These are phyloP conservation scores for Flaveria bidentis DNA, from an alignment of 129 eudicot genomes.

Conservation along the genomic window DNA sequence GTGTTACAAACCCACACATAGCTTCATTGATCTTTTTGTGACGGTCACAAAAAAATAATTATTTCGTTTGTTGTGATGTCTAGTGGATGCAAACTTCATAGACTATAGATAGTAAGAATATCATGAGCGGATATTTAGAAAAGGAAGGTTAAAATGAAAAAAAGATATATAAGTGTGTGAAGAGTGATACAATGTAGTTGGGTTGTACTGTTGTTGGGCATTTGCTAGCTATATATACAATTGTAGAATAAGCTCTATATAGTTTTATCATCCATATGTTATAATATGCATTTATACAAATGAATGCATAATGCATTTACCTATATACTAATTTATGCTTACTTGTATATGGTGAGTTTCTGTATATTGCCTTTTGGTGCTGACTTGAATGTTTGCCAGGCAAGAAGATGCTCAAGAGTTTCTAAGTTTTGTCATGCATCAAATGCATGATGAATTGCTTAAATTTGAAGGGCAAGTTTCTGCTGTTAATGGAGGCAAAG, in stretches of 20 bases:
- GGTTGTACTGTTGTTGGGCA: background rate
- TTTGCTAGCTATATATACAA: background rate
- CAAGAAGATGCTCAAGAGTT: constrained; percentile 95
- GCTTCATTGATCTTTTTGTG: background rate
- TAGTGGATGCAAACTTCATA: constrained; percentile 9
- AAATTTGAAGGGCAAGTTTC: constrained; percentile 58
- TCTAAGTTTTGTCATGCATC: constrained; percentile 79
- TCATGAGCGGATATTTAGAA: background rate
- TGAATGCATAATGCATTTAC: constrained; percentile 11
- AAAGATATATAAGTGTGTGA: background rate
- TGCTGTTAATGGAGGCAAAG: constrained; percentile 40
- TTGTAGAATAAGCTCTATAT: background rate
- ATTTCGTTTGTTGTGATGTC: background rate
- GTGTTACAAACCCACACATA: background rate
- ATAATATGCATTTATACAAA: background rate
- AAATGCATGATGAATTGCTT: constrained; percentile 79
- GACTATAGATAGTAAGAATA: background rate
- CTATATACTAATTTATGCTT: background rate
- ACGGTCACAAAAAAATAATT: background rate
- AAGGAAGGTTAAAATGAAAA: background rate
- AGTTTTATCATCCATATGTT: background rate
- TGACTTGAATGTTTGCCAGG: constrained; percentile 42
- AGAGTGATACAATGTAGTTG: constrained; percentile 15
- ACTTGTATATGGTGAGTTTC: constrained; percentile 11
- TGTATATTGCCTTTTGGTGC: constrained; percentile 4